A percentile compares a stretch with the other conserved stretches of the same genome.
Conservation (phyloP, 148 eudicot genomes). For the Rhododendron griersonianum region DNA sequence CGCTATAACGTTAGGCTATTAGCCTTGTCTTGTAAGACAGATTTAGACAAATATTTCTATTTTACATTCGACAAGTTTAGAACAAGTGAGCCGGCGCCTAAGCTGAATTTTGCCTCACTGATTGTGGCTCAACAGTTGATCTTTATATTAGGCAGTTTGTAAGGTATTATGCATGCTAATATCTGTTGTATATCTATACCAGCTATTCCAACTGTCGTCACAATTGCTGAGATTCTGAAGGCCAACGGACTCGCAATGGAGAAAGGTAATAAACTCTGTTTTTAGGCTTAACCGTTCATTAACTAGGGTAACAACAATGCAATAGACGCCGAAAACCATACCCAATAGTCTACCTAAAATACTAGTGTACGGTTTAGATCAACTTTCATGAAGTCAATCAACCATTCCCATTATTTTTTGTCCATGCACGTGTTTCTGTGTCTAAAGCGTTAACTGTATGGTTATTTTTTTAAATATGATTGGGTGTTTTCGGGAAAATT, state of each 20-base stretch:
- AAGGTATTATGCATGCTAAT: background rate
- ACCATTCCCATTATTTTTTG: background rate
- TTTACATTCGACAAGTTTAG: background rate
- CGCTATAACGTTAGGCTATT: background rate
- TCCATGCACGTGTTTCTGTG: background rate
- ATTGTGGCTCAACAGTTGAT: background rate
- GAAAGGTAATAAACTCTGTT: conserved; percentile 27
- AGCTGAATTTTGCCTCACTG: background rate
- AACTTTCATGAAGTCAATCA: background rate
- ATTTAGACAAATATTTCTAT: background rate
- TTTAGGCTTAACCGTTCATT: background rate
- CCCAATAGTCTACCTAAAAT: background rate
- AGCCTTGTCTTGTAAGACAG: background rate
- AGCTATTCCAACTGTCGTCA: conserved; percentile 57
- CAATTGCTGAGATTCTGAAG: conserved; percentile 49
- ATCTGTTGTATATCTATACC: background rate
- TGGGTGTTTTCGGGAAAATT: background rate
- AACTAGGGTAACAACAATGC: background rate
- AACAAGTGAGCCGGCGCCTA: background rate
- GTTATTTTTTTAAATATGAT: background rate
- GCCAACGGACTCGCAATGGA: conserved; percentile 39
- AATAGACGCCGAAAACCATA: background rate
- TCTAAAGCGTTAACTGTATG: background rate
- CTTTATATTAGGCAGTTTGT: background rate
- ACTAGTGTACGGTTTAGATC: background rate